Evolutionary conservation across 352 stramenopile species (phyloP).

Genomic region (Phytophthora hybrid): DNA sequence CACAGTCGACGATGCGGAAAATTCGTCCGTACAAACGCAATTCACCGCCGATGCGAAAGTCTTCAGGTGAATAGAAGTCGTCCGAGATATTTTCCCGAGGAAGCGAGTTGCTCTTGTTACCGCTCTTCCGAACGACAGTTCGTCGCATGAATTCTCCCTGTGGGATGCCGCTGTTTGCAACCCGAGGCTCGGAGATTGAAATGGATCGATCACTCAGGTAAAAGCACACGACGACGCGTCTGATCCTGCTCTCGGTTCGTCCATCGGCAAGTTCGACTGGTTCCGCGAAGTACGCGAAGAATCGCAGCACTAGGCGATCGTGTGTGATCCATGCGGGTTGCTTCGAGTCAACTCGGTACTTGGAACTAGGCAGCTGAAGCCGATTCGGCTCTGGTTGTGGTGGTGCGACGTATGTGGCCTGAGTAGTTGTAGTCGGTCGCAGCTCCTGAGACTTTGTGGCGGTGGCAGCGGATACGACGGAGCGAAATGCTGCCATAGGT

Average conservation of each 20-base stretch:
- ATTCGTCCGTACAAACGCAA: slow-evolving; percentile 82
- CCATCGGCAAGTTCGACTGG: slow-evolving; percentile 32
- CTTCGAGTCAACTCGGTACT: slow-evolving; percentile 56
- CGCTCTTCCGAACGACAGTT: slow-evolving; percentile 49
- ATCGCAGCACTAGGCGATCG: slow-evolving; percentile 88
- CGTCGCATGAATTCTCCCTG: slow-evolving; percentile 92
- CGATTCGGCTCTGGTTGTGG: slow-evolving; percentile 23
- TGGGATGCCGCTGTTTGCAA: slow-evolving; percentile 87
- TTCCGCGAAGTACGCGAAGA: slow-evolving; percentile 89
- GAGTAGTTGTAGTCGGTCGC: slow-evolving; percentile 7
- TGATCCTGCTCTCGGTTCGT: slow-evolving; percentile 37
- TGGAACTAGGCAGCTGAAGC: slow-evolving; percentile 40
- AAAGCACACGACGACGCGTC: slow-evolving; percentile 82
- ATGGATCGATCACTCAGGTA: slow-evolving; percentile 88
- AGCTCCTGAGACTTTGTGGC: slow-evolving; percentile 19
- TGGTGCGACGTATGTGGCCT: slow-evolving; percentile 25
- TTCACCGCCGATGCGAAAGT: slow-evolving; percentile 85
- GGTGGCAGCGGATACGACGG: slow-evolving; percentile 22
- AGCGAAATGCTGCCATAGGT: slow-evolving; percentile 6
- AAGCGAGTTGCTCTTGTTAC: slow-evolving; percentile 25
- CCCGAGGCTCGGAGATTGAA: slow-evolving; percentile 87
- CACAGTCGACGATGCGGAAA: slow-evolving; percentile 91
- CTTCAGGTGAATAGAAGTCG: slow-evolving; percentile 57
- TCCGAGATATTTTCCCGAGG: slow-evolving; percentile 31
- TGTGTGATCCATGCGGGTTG: slow-evolving; percentile 74